Base-by-base conservation (phyloP, 768 basidiomycete genomes). In the Russula emetica region DNA sequence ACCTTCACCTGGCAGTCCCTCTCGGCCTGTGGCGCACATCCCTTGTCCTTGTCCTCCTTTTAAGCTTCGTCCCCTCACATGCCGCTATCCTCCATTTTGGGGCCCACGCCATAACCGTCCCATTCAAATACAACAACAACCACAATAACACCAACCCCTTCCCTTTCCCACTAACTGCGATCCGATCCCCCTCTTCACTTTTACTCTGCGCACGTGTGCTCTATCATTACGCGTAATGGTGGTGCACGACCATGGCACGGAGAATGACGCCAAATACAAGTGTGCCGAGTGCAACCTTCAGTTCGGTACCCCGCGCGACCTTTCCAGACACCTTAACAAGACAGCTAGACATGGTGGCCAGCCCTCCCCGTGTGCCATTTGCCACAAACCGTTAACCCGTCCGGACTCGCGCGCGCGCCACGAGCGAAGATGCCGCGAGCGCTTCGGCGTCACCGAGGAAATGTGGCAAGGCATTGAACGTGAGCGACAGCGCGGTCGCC, bases 371-470 rank as follows among this genome's bases (percentile, higher is more conserved):
- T 65, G 64, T 16, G 64, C 64, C 24, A 65, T 65, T 14, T 65
- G 64, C 26, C 64, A 65, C 42, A 65, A 65, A 30, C 64, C 64
- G 18, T 26, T 65, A 13, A 65, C 64, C 24, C 54, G 64, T 34
- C 64, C 64, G 5, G 64, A 65, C 24, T 65, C 64, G 14, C 64
- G 64, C 8, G 59, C 64, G 24, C 59, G 64, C 30, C 64, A 65
- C n/a, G 64, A 65, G 32, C 64, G 64, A 38, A 60, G 64, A 11
- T 65, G 64, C 60, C 64, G 64, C n/a, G 64, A 65, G 55, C 64
- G 64, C 55, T 65, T 65, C 59, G 64, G 64, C 14, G 64, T 65
- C 11, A 65, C 64, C 59, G 64, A 65, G 36, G 64, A 65, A 49
- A 65, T 65, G 64, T 65, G 64, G 64, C 64, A 60, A 8, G 60